These are phyloP conservation scores for Alternaria sp. DNA, from an alignment of 2,329 filamentous ascomycete genomes.

Conservation along the genomic window DNA sequence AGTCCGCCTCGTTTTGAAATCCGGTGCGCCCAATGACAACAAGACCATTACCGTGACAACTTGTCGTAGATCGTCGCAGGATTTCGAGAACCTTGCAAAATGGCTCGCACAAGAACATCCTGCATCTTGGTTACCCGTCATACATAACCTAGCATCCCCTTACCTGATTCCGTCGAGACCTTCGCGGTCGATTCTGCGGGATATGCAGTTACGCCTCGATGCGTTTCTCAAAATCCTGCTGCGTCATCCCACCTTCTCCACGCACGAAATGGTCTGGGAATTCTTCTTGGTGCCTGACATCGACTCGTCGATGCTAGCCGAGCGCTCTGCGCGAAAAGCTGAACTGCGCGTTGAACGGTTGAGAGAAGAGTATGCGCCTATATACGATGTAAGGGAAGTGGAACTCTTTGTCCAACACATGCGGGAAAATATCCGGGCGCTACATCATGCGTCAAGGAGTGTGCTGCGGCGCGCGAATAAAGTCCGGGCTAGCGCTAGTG, in stretches of 20 bases:
- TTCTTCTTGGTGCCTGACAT: constrained; percentile 97
- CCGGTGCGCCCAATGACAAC: constrained; percentile 81
- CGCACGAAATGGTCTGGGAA: constrained; percentile 98
- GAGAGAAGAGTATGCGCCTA: constrained; percentile 84
- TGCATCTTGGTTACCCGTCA: constrained; percentile 88
- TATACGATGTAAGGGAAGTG: constrained; percentile 82
- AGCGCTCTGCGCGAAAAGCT: constrained; percentile 86
- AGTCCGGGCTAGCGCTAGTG: constrained; percentile 69
- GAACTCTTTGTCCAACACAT: constrained; percentile 93
- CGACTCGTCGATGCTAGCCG: constrained; percentile 86
- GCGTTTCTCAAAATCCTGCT: constrained; percentile 88
- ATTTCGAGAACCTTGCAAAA: constrained; percentile 89
- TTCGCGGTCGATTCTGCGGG: constrained; percentile 83
- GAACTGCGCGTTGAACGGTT: constrained; percentile 84
- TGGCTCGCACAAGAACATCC: constrained; percentile 89
- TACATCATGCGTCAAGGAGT: constrained; percentile 71
- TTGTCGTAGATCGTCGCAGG: constrained; percentile 82
- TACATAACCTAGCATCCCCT: constrained; percentile 80
- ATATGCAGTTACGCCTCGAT: constrained; percentile 86
- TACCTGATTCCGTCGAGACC: constrained; percentile 94
- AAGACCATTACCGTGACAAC: constrained; percentile 93
- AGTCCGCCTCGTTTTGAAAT: constrained; percentile 91
- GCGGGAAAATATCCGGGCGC: constrained; percentile 83
- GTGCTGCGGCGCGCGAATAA: constrained; percentile 81
- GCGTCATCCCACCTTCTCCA: constrained; percentile 88